These are phyloP conservation scores for Arthrobotrys iridis DNA, from an alignment of 2,329 filamentous ascomycete species.

Conservation along the genomic window DNA sequence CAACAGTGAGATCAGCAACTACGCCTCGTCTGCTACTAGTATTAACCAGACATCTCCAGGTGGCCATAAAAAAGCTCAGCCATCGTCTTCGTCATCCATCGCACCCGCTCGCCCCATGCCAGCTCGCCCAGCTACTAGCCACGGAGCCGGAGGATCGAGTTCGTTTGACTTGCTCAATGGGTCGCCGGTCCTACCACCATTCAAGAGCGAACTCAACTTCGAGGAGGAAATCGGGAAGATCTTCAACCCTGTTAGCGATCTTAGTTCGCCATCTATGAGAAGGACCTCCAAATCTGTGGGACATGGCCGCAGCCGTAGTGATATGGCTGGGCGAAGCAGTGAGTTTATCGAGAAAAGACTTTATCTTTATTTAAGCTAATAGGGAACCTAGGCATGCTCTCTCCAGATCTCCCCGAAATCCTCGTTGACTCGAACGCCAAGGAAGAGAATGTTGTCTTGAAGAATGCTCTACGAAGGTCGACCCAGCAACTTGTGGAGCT, in stretches of 20 bases:
- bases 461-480: constrained; percentile 79
- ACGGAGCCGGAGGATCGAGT: constrained; percentile 53
- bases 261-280: constrained; percentile 80
- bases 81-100: constrained; percentile 37
- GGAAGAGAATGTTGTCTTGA: constrained; percentile 64
- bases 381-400: constrained; percentile 32
- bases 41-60: constrained; percentile 43
- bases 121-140: constrained; percentile 58
- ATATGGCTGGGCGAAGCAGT: constrained; percentile 56
- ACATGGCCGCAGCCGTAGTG: constrained; percentile 75
- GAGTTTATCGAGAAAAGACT: constrained; percentile 55
- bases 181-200: constrained; percentile 60
- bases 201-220: constrained; percentile 83
- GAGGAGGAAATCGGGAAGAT: constrained; percentile 96
- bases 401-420: constrained; percentile 32
- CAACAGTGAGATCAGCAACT: constrained; percentile 45
- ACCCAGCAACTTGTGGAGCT: constrained; percentile 88
- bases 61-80: constrained; percentile 44
- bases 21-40: constrained; percentile 50
- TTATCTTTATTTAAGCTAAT: constrained; percentile 6
- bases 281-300: constrained; percentile 93
- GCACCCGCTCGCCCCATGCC: constrained; percentile 59
- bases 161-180: constrained; percentile 56
- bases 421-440: constrained; percentile 60
- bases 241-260: constrained; percentile 75